phyloP scores from a whole-genome alignment of 1,139 yeast species.

The Chernovozyma aurita region DNA sequence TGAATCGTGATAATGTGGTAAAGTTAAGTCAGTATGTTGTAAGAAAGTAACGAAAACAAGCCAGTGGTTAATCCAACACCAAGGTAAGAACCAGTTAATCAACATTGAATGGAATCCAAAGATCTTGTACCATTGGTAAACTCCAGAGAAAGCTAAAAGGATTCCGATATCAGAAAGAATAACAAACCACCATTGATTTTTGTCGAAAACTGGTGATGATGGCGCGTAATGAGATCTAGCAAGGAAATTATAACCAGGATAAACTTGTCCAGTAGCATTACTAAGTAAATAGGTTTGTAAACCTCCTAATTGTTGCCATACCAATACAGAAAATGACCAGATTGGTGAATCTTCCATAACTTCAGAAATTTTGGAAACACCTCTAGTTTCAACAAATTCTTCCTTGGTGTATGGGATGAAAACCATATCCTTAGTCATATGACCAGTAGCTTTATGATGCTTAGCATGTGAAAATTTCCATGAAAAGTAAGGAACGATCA shows the following conservation, averaged over 20 bases:
- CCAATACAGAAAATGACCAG: constrained; percentile 47
- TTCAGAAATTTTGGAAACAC: constrained; percentile 47
- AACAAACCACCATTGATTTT: constrained; percentile 65
- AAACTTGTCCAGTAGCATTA: constrained; percentile 76
- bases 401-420: constrained; percentile 70
- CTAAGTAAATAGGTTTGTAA: constrained; percentile 62
- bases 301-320: constrained; percentile 75
- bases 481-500: constrained; percentile 79
- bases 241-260: constrained; percentile 46
- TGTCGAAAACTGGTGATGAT: constrained; percentile 66
- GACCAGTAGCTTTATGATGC: constrained; percentile 88
- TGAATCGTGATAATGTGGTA: constrained; percentile 72
- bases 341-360: constrained; percentile 73
- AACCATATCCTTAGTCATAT: constrained; percentile 76
- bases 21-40: constrained; percentile 77
- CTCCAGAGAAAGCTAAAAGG: constrained; percentile 44
- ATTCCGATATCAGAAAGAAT: constrained; percentile 73
- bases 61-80: constrained; percentile 85
- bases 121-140: constrained; percentile 60
- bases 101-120: constrained; percentile 62
- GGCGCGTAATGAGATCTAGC: constrained; percentile 65
- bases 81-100: constrained; percentile 74
- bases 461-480: constrained; percentile 82
- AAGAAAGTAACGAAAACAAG: constrained; percentile 79
- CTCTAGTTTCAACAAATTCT: constrained; percentile 39